phyloP scores from a whole-genome alignment of 495 filamentous ascomycete genomes.

The Neurospora terricola region DNA sequence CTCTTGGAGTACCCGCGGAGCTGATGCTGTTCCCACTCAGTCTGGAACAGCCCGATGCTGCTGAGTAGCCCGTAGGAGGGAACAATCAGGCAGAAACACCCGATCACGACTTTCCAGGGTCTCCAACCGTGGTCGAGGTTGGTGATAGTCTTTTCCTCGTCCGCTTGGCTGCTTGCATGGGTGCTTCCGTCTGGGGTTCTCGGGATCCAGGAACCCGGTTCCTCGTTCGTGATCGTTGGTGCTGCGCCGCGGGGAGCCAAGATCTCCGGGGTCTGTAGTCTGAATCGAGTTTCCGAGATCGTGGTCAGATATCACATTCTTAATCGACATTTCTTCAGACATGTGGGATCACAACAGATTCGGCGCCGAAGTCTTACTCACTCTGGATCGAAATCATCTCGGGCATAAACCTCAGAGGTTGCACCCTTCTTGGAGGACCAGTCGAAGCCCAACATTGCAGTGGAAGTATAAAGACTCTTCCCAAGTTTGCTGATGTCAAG shows the following conservation, averaged over 20 bases:
- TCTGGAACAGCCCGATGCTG: slow-evolving; percentile 20
- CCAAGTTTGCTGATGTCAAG: background rate
- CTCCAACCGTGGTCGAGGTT: slow-evolving; percentile 8
- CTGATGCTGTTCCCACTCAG: slow-evolving; percentile 16
- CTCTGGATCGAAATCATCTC: background rate
- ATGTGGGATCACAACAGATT: background rate
- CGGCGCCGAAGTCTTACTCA: background rate
- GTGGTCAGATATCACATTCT: slow-evolving; percentile 16
- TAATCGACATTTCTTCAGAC: background rate
- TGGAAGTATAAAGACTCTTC: background rate
- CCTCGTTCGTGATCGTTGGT: slow-evolving; percentile 1
- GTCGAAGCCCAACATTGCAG: background rate
- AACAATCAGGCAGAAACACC: slow-evolving; percentile 16
- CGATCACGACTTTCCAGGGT: slow-evolving; percentile 18
- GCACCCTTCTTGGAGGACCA: background rate
- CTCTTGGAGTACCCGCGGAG: slow-evolving; percentile 7
- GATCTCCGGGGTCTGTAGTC: background rate
- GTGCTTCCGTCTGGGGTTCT: background rate
- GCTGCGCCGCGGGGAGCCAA: background rate
- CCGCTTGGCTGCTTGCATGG: background rate
- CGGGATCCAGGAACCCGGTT: slow-evolving; percentile 4
- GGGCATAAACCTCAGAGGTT: background rate
- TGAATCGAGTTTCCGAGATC: background rate
- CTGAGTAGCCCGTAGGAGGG: slow-evolving; percentile 21
- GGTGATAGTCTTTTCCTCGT: background rate